A percentile compares a stretch with the other conserved stretches of the same genome.
Evolutionary conservation across 768 basidiomycete genomes (phyloP).

Genomic region (Mycena polygramma): DNA sequence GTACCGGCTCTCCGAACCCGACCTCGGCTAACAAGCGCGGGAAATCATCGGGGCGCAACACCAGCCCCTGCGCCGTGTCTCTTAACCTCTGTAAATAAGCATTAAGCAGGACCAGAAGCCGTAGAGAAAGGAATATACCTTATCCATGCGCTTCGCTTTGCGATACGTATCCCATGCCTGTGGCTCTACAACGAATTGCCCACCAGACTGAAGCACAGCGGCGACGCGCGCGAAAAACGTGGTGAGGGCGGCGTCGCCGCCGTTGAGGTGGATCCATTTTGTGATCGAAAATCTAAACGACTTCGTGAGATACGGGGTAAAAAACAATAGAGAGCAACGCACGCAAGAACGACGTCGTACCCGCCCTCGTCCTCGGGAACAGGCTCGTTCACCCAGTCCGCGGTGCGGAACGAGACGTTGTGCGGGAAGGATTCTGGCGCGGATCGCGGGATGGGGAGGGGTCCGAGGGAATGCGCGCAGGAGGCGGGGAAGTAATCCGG

Average conservation of each 20-base stretch:
- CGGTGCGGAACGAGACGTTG: conserved; percentile 78
- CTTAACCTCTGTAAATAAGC: conserved; percentile 59
- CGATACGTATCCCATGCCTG: conserved; percentile 89
- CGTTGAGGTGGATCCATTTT: conserved; percentile 93
- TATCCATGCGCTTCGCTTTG: conserved; percentile 79
- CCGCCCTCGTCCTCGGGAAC: conserved; percentile 69
- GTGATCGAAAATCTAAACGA: conserved; percentile 80
- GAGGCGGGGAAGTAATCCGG: conserved; percentile 82
- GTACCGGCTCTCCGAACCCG: conserved; percentile 68
- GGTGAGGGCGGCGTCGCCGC: conserved; percentile 79
- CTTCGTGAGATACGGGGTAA: not conserved
- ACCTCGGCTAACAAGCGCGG: conserved; percentile 63
- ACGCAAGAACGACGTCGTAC: conserved; percentile 89
- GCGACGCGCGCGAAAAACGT: conserved; percentile 76
- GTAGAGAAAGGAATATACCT: conserved; percentile 50
- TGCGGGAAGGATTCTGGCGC: conserved; percentile 71
- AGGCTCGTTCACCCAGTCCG: conserved; percentile 77
- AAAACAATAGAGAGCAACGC: conserved; percentile 43
- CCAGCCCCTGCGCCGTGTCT: conserved; percentile 68
- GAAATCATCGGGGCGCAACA: conserved; percentile 76
- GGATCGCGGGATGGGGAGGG: conserved; percentile 74
- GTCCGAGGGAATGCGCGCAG: conserved; percentile 81
- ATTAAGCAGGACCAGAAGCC: conserved; percentile 1
- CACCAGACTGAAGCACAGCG: conserved; percentile 69
- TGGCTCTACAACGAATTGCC: conserved; percentile 83